Percentiles rank a stretch among this genome's conserved stretches.
Evolutionary conservation across 306 rosid species (phyloP).

Genomic region (Calophaca sinica): DNA sequence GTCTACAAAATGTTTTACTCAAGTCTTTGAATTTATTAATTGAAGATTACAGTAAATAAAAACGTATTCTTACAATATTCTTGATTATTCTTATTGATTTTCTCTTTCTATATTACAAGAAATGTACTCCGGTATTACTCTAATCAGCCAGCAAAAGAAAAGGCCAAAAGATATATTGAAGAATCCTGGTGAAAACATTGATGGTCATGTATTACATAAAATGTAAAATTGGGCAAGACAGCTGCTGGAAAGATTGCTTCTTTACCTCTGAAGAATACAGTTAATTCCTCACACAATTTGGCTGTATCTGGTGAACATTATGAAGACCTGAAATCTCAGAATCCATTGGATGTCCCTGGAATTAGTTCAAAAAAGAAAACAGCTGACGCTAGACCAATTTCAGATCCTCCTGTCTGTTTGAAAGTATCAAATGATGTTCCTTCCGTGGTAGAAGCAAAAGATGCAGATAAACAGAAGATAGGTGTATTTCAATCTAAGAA

Average conservation of each 20-base stretch:
- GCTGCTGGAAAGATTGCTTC: slow-evolving; percentile 63
- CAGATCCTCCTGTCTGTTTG: slow-evolving; percentile 60
- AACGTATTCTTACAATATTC: slow-evolving; percentile 15
- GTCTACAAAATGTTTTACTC: background rate
- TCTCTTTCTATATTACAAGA: slow-evolving; percentile 45
- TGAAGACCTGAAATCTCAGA: slow-evolving; percentile 64
- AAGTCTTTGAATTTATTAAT: slow-evolving; percentile 16
- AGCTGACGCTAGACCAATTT: slow-evolving; percentile 58
- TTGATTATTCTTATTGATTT: slow-evolving; percentile 37
- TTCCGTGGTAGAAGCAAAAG: slow-evolving; percentile 59
- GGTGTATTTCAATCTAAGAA: slow-evolving; percentile 64
- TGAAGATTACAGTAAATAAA: slow-evolving; percentile 26
- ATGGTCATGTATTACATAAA: slow-evolving; percentile 63
- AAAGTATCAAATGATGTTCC: slow-evolving; percentile 65
- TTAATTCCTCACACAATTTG: slow-evolving; percentile 56
- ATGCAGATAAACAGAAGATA: slow-evolving; percentile 66
- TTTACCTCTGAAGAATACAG: slow-evolving; percentile 55
- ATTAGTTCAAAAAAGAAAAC: slow-evolving; percentile 62
- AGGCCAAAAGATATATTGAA: slow-evolving; percentile 80
- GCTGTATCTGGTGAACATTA: slow-evolving; percentile 53
- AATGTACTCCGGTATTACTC: slow-evolving; percentile 71
- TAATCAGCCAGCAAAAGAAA: slow-evolving; percentile 87
- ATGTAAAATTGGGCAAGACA: slow-evolving; percentile 66
- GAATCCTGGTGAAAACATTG: slow-evolving; percentile 67
- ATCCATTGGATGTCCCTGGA: slow-evolving; percentile 61